Evolutionary conservation across 371 early-diverging fungal genomes (phyloP).

Genomic region (Mortierella sp.): DNA sequence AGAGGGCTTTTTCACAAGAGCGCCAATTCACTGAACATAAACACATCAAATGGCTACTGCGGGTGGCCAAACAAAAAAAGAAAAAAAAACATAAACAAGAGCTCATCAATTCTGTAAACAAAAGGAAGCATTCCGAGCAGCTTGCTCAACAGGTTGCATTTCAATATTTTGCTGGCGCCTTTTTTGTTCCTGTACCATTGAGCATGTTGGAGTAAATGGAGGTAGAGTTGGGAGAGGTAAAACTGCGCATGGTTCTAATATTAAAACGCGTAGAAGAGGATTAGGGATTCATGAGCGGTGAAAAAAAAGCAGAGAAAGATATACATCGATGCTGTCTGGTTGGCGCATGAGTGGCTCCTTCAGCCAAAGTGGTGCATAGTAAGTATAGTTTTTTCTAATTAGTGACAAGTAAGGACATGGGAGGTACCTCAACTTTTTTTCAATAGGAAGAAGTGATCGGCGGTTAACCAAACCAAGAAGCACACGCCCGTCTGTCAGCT

Average conservation of each 20-base stretch:
- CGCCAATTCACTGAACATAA: not conserved
- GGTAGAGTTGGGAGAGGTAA: not conserved
- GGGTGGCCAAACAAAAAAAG: not conserved
- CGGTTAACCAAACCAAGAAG: too few relatives aligned
- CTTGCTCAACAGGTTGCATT: not conserved
- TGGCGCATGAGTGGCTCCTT: not conserved
- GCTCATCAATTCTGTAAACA: not conserved
- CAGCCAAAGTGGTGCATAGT: too few relatives aligned
- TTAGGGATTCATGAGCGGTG: not conserved
- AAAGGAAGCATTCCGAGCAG: not conserved
- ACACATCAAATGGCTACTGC: not conserved
- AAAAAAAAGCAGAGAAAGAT: not conserved
- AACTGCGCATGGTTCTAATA: not conserved
- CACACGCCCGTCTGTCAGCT: too few relatives aligned
- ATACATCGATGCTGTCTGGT: not conserved
- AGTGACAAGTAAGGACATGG: too few relatives aligned
- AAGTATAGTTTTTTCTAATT: too few relatives aligned
- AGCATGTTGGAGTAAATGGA: not conserved
- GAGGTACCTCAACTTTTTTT: too few relatives aligned
- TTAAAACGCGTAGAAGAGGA: not conserved
- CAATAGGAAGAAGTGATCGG: too few relatives aligned
- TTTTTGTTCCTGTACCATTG: not conserved
- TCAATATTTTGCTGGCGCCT: not conserved
- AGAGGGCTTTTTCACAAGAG: too few relatives aligned
- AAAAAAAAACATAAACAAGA: not conserved